phyloP scores from a whole-genome alignment of 306 rosid species.

The Betula pendula region DNA sequence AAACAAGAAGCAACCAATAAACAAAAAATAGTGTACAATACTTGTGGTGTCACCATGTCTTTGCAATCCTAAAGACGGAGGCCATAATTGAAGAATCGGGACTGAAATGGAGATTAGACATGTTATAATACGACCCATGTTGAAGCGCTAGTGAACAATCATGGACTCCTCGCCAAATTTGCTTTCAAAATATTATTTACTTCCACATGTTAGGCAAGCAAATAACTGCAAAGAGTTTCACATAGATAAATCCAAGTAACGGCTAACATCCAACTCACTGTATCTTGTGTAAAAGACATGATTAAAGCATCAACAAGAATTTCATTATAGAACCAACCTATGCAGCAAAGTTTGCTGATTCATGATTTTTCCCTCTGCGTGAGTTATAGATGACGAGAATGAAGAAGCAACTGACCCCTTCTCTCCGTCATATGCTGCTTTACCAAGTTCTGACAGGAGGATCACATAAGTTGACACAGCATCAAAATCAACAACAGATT shows the following conservation, averaged over 20 bases:
- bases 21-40: too few species aligned
- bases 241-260: conserved; percentile 8
- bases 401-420: conserved; percentile 40
- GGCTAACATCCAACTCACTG: neutral
- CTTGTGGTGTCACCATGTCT: too few species aligned
- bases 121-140: too few species aligned
- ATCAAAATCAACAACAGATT: conserved; percentile 22
- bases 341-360: conserved; percentile 26
- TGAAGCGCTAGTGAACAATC: neutral
- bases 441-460: conserved; percentile 52
- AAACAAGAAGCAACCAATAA: too few species aligned
- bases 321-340: conserved; percentile 36
- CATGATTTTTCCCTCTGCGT: conserved; percentile 22
- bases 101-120: too few species aligned
- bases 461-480: conserved; percentile 37
- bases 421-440: conserved; percentile 42
- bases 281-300: conserved; percentile 22
- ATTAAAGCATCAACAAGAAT: neutral
- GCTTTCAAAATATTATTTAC: neutral
- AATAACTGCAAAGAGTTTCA: conserved; percentile 7
- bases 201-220: conserved; percentile 9
- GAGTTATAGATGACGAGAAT: conserved; percentile 32
- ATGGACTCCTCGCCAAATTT: neutral
- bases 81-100: too few species aligned
- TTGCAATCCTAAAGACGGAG: too few species aligned